A percentile compares a stretch with the other conserved stretches of the same genome.
These are phyloP conservation scores for Paecilomyces formosus DNA, from an alignment of 2,329 filamentous ascomycete genomes.

Conservation along the genomic window DNA sequence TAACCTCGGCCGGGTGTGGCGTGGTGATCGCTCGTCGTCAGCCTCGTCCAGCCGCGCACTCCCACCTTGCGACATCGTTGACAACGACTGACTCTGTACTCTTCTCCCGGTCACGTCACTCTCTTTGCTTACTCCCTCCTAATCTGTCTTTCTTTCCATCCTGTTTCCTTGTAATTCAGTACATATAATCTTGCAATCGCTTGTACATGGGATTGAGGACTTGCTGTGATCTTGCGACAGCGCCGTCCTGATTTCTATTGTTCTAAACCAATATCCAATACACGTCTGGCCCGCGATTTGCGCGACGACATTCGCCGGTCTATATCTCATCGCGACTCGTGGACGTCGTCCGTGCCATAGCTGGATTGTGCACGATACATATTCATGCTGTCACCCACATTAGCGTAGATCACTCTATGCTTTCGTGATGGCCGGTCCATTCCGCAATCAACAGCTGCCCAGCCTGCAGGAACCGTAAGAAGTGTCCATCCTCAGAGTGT, in stretches of 20 bases:
- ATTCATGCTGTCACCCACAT: not conserved
- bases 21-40: not conserved
- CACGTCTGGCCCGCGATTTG: not conserved
- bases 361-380: not conserved
- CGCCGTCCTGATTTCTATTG: not conserved
- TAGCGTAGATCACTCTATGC: not conserved
- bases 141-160: not conserved
- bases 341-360: not conserved
- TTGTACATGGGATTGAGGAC: not conserved
- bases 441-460: not conserved
- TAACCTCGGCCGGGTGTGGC: not conserved
- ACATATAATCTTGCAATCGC: not conserved
- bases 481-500: not conserved
- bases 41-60: not conserved
- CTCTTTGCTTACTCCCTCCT: not conserved
- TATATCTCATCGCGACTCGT: not conserved
- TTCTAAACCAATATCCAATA: not conserved
- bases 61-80: not conserved
- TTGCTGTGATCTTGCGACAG: not conserved
- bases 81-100: not conserved
- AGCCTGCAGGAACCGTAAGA: not conserved
- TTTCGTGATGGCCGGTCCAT: constrained; percentile 1
- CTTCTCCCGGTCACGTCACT: not conserved
- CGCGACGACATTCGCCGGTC: not conserved
- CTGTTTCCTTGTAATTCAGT: not conserved